These are phyloP conservation scores for Eimeria tenella DNA, from an alignment of 169 alveolate genomes.

Conservation along the genomic window DNA sequence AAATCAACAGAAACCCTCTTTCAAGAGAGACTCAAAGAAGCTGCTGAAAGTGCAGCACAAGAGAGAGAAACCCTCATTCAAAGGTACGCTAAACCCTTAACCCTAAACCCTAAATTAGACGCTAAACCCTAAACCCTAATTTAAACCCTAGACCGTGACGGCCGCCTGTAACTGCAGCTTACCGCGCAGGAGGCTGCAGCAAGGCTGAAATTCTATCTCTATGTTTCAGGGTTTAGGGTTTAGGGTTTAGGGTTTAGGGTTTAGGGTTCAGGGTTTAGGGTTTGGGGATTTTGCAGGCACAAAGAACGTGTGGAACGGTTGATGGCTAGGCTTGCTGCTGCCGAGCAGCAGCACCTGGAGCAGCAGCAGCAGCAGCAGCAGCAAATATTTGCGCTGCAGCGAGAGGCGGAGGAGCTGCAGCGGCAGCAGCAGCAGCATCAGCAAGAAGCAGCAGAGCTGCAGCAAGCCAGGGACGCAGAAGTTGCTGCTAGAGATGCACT, in stretches of 20 bases:
- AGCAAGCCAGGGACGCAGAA: neutral
- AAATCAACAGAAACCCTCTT: neutral
- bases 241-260: constrained; percentile 41
- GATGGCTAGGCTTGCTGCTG: constrained; percentile 3
- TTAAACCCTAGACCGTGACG: no score
- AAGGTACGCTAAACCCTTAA: constrained; percentile 11
- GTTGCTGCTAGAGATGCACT: neutral
- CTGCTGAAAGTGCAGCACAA: neutral
- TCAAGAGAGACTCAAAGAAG: neutral
- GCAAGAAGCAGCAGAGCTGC: constrained; percentile 4
- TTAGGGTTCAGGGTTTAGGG: constrained; percentile 56
- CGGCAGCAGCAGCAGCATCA: constrained; percentile 62
- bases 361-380: constrained; percentile 45
- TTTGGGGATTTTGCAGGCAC: constrained; percentile 33
- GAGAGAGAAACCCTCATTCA: constrained; percentile 15
- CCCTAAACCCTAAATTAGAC: neutral
- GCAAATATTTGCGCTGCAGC: constrained; percentile 17
- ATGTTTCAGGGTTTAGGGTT: neutral
- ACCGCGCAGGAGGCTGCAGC: neutral
- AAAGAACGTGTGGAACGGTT: neutral
- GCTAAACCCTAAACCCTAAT: no score
- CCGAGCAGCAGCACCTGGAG: constrained; percentile 40
- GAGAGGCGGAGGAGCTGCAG: constrained; percentile 49
- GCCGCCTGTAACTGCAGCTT: neutral
- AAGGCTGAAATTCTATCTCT: neutral